Base-by-base conservation (phyloP, 2,329 filamentous ascomycete species). In the Coniochaeta sp. region DNA sequence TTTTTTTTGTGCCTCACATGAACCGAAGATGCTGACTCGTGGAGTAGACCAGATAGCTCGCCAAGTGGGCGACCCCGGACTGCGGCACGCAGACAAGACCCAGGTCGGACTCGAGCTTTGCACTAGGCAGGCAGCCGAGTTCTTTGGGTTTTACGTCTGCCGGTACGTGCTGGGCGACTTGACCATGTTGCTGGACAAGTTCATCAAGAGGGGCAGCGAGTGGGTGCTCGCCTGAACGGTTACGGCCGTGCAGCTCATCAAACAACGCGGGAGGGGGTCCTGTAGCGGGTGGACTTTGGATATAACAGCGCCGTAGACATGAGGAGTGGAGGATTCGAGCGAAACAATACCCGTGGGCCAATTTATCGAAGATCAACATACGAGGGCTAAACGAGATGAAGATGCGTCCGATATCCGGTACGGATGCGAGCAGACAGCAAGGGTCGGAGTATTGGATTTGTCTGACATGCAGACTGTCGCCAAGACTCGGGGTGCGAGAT, bases 71-170 rank as follows among this genome's bases (percentile, higher is more conserved):
- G 93, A 98, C 70, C 93, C 93, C 6, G 93, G 93, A 10, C 83
- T 98, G 59, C 90, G 90, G 66, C 91, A 95, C 74, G 92, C 91
- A 19, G 93, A 93, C 67, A 92, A 91, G 69, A 98, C 95, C 9
- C 93, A 97, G 71, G 93, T 99, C 58, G 95, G 95, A 10, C 84
- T 99, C 36, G 95, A 99, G 75, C 83, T 99, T 44, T 95, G 91
- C 71, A 92, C 92, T 38, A 86, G 93, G 44, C 93, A 97, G 73
- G 95, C 93, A 8, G 91, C 93, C 36, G 95, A 99, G 74, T 99
- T 99, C 75, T 99, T 99, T 72, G 93, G 89, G 17, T 97, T 99
- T 74, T 98, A 95, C 72, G 83, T 99, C 30, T 97, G 93, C 74
- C 89, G 95, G 19, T 99, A 99, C 72, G 92, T 93, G n/a, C 79